Evolutionary conservation across 2,329 filamentous ascomycete species (phyloP).

Genomic region (Thielaviopsis euricoi): DNA sequence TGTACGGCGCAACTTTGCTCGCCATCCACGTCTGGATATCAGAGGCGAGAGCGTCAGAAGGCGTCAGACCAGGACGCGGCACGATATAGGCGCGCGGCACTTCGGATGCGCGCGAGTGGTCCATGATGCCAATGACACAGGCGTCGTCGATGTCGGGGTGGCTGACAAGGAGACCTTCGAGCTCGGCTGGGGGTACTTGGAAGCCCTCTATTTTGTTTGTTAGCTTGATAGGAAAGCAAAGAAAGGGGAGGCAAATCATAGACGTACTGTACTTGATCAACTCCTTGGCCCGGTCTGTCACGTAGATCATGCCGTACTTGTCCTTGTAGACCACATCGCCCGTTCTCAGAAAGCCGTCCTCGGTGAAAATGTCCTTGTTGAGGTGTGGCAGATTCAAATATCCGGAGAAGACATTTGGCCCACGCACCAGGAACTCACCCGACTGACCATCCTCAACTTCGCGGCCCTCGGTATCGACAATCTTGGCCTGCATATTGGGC

Average conservation of each 20-base stretch:
- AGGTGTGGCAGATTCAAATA: conserved; percentile 61
- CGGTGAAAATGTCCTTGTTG: conserved; percentile 53
- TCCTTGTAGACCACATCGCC: conserved; percentile 76
- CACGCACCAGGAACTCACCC: conserved; percentile 63
- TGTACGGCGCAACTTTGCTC: conserved; percentile 45
- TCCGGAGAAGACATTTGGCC: conserved; percentile 65
- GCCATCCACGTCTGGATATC: conserved; percentile 26
- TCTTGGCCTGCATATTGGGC: conserved; percentile 66
- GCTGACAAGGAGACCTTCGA: conserved; percentile 33
- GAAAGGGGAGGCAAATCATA: not conserved
- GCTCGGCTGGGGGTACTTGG: conserved; percentile 53
- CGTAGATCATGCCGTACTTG: conserved; percentile 64
- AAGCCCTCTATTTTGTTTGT: conserved; percentile 35
- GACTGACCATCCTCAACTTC: conserved; percentile 38
- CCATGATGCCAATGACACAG: conserved; percentile 46
- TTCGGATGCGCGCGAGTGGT: conserved; percentile 45
- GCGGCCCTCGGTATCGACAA: conserved; percentile 47
- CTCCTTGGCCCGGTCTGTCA: conserved; percentile 72
- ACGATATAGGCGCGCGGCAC: conserved; percentile 38
- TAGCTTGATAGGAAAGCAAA: conserved; percentile 20
- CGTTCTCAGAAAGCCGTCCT: conserved; percentile 77
- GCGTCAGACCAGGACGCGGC: conserved; percentile 21
- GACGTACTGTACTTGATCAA: conserved; percentile 37
- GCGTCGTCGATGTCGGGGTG: conserved; percentile 35
- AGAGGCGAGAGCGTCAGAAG: conserved; percentile 19